Evolutionary conservation across 371 early-diverging fungal species (phyloP).

Genomic region (Mucor plumbeus): DNA sequence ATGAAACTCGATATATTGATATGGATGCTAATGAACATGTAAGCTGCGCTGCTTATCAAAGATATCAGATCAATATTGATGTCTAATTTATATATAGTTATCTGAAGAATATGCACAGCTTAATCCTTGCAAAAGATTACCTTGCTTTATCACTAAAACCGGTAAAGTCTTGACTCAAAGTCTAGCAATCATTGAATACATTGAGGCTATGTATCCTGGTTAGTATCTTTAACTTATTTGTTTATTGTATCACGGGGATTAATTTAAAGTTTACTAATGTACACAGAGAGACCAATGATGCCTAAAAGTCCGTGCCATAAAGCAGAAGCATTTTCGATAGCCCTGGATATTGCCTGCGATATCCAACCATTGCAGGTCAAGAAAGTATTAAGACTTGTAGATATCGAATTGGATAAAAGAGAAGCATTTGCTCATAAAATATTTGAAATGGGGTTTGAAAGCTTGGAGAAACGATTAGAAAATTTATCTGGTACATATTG

Average conservation of each 20-base stretch:
- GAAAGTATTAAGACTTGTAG: slow-evolving; percentile 66
- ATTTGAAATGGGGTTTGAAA: slow-evolving; percentile 68
- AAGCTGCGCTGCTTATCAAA: background rate
- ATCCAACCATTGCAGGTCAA: slow-evolving; percentile 89
- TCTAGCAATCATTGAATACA: slow-evolving; percentile 85
- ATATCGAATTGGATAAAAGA: slow-evolving; percentile 52
- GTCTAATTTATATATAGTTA: slow-evolving; percentile 27
- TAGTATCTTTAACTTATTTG: background rate
- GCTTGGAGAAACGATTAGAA: slow-evolving; percentile 69
- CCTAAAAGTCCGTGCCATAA: slow-evolving; percentile 73
- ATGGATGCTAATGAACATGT: slow-evolving; percentile 19
- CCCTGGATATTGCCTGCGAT: slow-evolving; percentile 74
- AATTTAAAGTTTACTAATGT: background rate
- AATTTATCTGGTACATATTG: slow-evolving; percentile 75
- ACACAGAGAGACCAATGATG: slow-evolving; percentile 60
- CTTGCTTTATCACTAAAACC: slow-evolving; percentile 64
- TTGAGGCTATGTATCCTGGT: slow-evolving; percentile 76
- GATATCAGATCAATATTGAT: background rate
- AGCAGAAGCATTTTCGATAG: slow-evolving; percentile 68
- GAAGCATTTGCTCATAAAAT: slow-evolving; percentile 67
- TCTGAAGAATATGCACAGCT: slow-evolving; percentile 57
- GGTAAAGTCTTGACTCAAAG: slow-evolving; percentile 70
- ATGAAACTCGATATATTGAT: slow-evolving; percentile 18
- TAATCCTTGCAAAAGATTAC: slow-evolving; percentile 78
- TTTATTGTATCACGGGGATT: background rate